These are phyloP conservation scores for Fagus crenata DNA, from an alignment of 306 rosid genomes.

Conservation along the genomic window DNA sequence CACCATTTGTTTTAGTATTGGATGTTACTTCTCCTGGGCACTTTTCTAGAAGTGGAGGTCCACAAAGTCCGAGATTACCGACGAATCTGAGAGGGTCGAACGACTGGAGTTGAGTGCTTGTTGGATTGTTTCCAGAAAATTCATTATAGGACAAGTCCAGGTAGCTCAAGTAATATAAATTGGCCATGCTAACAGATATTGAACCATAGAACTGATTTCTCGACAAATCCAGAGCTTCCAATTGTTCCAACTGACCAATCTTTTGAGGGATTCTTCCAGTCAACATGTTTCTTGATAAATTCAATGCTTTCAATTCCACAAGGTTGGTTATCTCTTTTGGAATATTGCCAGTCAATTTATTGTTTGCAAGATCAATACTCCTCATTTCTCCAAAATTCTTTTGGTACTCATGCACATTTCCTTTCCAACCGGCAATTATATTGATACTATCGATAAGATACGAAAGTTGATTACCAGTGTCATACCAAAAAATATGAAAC, in stretches of 20 bases:
- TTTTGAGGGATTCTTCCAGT: background rate
- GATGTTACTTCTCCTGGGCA: background rate
- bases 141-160: background rate
- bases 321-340: too few species aligned
- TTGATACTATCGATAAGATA: background rate
- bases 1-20: too few species aligned
- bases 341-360: background rate
- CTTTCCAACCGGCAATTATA: background rate
- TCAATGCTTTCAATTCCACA: too few species aligned
- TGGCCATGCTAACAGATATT: too few species aligned
- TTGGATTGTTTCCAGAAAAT: too few species aligned
- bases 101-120: too few species aligned
- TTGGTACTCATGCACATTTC: background rate
- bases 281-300: too few species aligned
- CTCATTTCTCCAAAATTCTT: background rate
- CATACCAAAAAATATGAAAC: background rate
- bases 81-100: background rate
- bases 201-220: too few species aligned
- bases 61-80: background rate
- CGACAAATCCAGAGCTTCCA: background rate
- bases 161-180: too few species aligned
- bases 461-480: background rate
- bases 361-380: background rate
- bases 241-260: background rate
- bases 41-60: background rate